phyloP scores from a whole-genome alignment of 1,284 basidiomycete species.

The Microstroma glucosiphilum region DNA sequence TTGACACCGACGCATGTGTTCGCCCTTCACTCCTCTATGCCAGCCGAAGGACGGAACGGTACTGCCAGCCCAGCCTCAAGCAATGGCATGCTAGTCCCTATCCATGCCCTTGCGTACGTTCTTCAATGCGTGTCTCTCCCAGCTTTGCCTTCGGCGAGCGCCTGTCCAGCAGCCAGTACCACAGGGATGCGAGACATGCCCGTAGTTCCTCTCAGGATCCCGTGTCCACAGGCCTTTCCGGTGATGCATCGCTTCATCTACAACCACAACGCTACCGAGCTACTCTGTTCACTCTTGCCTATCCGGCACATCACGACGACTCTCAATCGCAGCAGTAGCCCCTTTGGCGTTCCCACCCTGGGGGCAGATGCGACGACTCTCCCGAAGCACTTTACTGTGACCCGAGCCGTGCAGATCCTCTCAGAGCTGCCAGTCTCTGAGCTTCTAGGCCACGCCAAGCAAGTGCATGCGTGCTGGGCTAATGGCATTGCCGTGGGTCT shows the following conservation, averaged over 20 bases:
- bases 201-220: conserved; percentile 11
- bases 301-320: conserved; percentile 7
- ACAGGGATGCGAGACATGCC: conserved; percentile 1
- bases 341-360: not conserved
- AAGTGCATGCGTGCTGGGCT: conserved; percentile 15
- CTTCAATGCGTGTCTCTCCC: conserved; percentile 19
- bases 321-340: not conserved
- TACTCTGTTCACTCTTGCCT: conserved; percentile 12
- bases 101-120: conserved; percentile 17
- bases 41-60: not conserved
- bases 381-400: not conserved
- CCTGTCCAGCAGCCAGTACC: not conserved
- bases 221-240: conserved; percentile 8
- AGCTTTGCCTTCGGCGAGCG: not conserved
- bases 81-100: conserved; percentile 12
- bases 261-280: conserved; percentile 9
- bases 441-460: conserved; percentile 7
- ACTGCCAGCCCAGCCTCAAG: not conserved
- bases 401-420: conserved; percentile 10
- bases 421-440: conserved; percentile 4
- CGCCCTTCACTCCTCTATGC: conserved; percentile 5
- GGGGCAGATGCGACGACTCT: not conserved
- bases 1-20: conserved; percentile 13
- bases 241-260: conserved; percentile 16
- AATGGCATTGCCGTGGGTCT: conserved; percentile 20